phyloP scores from a whole-genome alignment of 768 basidiomycete species.

The Tephrocybe sp. region DNA sequence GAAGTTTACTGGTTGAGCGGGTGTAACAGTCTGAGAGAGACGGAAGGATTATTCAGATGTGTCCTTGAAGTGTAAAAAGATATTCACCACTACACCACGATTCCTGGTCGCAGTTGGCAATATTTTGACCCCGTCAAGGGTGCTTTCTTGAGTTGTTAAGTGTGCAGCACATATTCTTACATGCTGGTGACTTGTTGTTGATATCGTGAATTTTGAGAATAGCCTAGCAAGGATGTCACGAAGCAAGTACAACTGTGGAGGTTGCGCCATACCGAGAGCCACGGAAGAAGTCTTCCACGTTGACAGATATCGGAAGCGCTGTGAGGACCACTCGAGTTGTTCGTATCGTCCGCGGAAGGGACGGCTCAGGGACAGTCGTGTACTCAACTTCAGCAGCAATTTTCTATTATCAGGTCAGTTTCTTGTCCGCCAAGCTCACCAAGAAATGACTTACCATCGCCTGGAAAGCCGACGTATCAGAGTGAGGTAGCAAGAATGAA shows the following conservation, averaged over 20 bases:
- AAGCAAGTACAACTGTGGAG: not conserved
- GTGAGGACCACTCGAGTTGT: conserved; percentile 58
- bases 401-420: conserved; percentile 44
- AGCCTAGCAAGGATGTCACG: conserved; percentile 44
- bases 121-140: conserved; percentile 50
- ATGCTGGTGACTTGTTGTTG: conserved; percentile 73
- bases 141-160: conserved; percentile 44
- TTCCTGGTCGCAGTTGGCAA: conserved; percentile 41
- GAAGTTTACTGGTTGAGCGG: conserved; percentile 71
- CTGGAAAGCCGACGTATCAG: conserved; percentile 57
- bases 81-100: conserved; percentile 47
- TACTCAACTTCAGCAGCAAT: conserved; percentile 70
- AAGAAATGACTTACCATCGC: conserved; percentile 48
- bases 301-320: conserved; percentile 83
- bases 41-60: conserved; percentile 4
- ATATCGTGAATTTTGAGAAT: conserved; percentile 88
- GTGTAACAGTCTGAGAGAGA: conserved; percentile 63
- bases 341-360: conserved; percentile 49
- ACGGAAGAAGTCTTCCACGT: conserved; percentile 96
- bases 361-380: conserved; percentile 50
- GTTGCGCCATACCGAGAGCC: conserved; percentile 59
- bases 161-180: conserved; percentile 69
- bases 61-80: not conserved
- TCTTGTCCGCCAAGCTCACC: not conserved
- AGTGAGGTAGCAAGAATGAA: conserved; percentile 60